phyloP scores from a whole-genome alignment of 1,139 yeast genomes.

The Scheffersomyces insectosa region DNA sequence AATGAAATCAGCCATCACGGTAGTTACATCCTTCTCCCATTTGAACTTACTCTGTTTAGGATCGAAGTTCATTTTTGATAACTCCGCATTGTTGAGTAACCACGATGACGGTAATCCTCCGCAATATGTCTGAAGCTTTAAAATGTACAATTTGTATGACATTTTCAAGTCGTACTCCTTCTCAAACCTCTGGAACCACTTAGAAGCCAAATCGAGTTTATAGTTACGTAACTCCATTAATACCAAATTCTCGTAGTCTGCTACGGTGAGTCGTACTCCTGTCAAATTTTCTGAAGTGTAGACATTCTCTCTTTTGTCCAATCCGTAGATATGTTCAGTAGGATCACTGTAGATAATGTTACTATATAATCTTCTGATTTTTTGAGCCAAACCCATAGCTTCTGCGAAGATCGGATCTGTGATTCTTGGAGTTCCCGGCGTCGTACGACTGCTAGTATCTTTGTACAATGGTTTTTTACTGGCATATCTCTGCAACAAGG shows the following conservation, averaged over 20 bases:
- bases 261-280: slow-evolving; percentile 22
- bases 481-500: background rate
- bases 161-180: slow-evolving; percentile 19
- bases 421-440: background rate
- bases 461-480: background rate
- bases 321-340: slow-evolving; percentile 22
- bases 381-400: slow-evolving; percentile 14
- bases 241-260: slow-evolving; percentile 44
- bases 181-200: slow-evolving; percentile 40
- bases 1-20: background rate
- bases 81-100: slow-evolving; percentile 23
- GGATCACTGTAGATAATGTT: slow-evolving; percentile 24
- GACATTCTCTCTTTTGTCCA: slow-evolving; percentile 17
- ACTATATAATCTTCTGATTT: slow-evolving; percentile 30
- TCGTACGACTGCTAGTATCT: background rate
- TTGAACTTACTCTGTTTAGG: slow-evolving; percentile 22
- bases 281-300: slow-evolving; percentile 19
- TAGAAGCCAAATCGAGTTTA: slow-evolving; percentile 41
- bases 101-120: slow-evolving; percentile 39
- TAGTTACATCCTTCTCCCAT: slow-evolving; percentile 8
- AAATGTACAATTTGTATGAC: slow-evolving; percentile 37
- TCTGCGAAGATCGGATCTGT: slow-evolving; percentile 9
- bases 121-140: slow-evolving; percentile 32
- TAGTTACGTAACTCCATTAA: slow-evolving; percentile 33
- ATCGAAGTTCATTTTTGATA: slow-evolving; percentile 17